Evolutionary conservation across 73 alveolate species (phyloP).

Genomic region (Paramecium bursaria): DNA sequence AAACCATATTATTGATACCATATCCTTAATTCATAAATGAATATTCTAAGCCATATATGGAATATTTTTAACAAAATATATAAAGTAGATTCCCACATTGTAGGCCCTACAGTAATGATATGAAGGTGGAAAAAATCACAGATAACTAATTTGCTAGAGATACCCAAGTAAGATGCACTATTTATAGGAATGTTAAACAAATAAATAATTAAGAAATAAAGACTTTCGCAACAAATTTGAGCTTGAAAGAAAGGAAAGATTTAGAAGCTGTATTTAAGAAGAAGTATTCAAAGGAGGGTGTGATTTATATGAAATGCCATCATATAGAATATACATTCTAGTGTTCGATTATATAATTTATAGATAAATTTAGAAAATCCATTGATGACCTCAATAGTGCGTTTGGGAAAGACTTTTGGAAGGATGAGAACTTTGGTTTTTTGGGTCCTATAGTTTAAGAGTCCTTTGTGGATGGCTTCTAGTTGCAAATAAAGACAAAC

Average conservation of each 20-base stretch:
- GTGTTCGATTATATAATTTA: not conserved
- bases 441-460: constrained; percentile 16
- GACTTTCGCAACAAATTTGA: no score
- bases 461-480: constrained; percentile 28
- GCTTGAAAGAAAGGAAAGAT: not conserved
- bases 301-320: not conserved
- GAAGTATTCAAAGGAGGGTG: not conserved
- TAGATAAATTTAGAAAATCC: not conserved
- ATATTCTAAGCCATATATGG: no score
- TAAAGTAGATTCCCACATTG: no score
- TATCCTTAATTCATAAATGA: no score
- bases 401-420: not conserved
- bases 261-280: constrained; percentile 3
- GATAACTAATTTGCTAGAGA: no score
- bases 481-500: constrained; percentile 13
- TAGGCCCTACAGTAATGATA: no score
- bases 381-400: not conserved
- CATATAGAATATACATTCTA: constrained; percentile 2
- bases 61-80: no score
- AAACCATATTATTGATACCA: no score
- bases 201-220: no score
- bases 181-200: no score
- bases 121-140: no score
- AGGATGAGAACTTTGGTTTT: constrained; percentile 4
- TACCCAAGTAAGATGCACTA: no score